Base-by-base conservation (phyloP, 805 yeast genomes). In the Teunomyces panamensis region DNA sequence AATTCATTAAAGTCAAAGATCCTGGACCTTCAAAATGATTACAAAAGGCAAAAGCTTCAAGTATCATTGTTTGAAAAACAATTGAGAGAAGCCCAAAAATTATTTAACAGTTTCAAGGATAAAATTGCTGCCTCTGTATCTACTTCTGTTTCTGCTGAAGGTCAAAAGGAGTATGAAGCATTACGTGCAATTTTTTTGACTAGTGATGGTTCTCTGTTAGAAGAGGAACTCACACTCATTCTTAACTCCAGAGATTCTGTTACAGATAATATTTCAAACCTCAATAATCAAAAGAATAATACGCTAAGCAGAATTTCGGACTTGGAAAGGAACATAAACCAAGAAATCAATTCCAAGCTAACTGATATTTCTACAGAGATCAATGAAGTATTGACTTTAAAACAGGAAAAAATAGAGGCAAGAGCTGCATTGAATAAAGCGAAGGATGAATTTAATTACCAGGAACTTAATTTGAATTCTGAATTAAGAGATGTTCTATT, bases 381-480 rank as follows among this genome's bases (percentile, higher is more conserved):
- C 3, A 58, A 63, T 17, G 70, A 64, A 7, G 48, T 68, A 1
- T 56, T 76, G 16, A 54, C 63, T 9, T 44, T 54, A 5, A 67
- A 63, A 46, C 55, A 57, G 32, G 60, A 63, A 52, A 60, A 64
- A 49, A 46, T 60, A 43, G 57, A 60, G 5, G 46, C 51, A 1
- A 67, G 63, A 48, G 60, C 55, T 14, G 53, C 51, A 2, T 51
- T 79, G 2, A 58, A 65, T 16, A 59, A 69, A 10, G 50, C 59
- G 6, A 72, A 71, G 46, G 77, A 75, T 29, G 59, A 67, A 17
- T 59, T 63, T 20, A 58, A 64, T 14, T 67, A 62, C 30, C 74
- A 79, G 52, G 92, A 85, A 56, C 70, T 73, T 32, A 83, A 81
- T 48, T 58, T 87, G n/a, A 85, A 84, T 52, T 70, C 83, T 6